Conservation (phyloP, 2,329 filamentous ascomycete species). For the Colletotrichum sp. region DNA sequence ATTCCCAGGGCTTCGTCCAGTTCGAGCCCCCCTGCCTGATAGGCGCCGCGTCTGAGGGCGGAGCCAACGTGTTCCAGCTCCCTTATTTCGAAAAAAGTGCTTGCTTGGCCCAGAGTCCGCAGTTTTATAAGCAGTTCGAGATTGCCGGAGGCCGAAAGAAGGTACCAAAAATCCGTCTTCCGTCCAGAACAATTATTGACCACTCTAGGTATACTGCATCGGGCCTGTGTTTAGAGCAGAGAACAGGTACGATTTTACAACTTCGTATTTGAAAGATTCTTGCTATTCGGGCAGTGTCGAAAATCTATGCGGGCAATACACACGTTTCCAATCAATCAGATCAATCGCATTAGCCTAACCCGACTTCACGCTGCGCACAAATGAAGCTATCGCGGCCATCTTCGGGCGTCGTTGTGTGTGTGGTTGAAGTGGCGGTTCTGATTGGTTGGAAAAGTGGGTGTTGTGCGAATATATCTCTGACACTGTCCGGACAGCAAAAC, state of each 20-base stretch:
- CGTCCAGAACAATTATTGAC: too few species aligned
- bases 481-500: too few species aligned
- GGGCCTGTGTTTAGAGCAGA: slow-evolving; percentile 87
- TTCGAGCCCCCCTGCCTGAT: slow-evolving; percentile 92
- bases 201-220: slow-evolving; percentile 68
- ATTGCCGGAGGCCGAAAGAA: slow-evolving; percentile 80
- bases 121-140: slow-evolving; percentile 88
- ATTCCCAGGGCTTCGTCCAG: slow-evolving; percentile 41
- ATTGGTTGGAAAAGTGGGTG: too few species aligned
- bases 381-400: too few species aligned
- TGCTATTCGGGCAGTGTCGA: too few species aligned
- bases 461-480: too few species aligned
- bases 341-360: too few species aligned
- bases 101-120: slow-evolving; percentile 79
- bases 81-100: slow-evolving; percentile 89
- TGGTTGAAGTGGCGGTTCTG: too few species aligned
- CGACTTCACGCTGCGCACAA: too few species aligned
- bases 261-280: not conserved
- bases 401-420: too few species aligned
- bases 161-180: not conserved
- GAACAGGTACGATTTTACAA: not conserved
- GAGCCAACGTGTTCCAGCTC: slow-evolving; percentile 88
- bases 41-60: slow-evolving; percentile 89
- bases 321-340: too few species aligned
- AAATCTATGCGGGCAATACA: too few species aligned